A percentile compares a stretch with the other conserved stretches of the same genome.
phyloP scores from a whole-genome alignment of 2,329 filamentous ascomycete species.

The Epichloe aotearoae region DNA sequence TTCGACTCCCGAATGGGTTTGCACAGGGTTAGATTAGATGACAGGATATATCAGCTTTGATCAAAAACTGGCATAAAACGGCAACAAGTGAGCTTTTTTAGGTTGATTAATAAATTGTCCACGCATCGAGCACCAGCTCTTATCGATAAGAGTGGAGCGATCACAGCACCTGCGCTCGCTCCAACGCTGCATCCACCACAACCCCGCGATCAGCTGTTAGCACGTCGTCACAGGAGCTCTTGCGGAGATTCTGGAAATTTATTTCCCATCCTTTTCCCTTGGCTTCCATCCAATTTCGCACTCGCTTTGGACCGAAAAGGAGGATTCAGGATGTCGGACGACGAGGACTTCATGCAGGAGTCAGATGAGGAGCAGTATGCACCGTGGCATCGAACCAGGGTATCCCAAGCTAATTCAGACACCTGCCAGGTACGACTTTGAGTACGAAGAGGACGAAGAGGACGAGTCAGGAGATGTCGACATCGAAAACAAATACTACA shows the following conservation, averaged over 20 bases:
- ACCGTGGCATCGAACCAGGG: neutral
- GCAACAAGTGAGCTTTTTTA: too few species aligned
- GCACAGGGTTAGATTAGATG: conserved; percentile 5
- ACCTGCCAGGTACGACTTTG: conserved; percentile 66
- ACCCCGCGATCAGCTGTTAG: neutral
- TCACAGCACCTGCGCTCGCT: neutral
- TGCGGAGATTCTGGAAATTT: neutral
- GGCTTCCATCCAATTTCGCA: too few species aligned
- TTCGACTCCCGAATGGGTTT: conserved; percentile 13
- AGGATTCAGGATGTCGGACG: conserved; percentile 32
- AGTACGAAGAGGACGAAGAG: conserved; percentile 88
- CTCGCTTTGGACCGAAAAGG: too few species aligned
- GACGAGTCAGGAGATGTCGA: conserved; percentile 81
- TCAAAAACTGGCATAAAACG: too few species aligned
- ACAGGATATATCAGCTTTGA: neutral
- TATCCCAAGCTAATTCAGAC: conserved; percentile 5
- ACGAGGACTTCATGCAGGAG: conserved; percentile 36
- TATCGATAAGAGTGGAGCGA: neutral
- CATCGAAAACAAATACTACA: conserved; percentile 99
- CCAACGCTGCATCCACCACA: neutral
- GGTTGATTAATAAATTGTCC: too few species aligned
- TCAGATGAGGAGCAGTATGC: conserved; percentile 32
- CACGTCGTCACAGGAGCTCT: neutral
- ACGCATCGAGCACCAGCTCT: neutral
- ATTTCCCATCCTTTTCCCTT: neutral